A percentile compares a stretch with the other conserved stretches of the same genome.
Conservation (phyloP, 345 rosid species). For the Trapa bicornis region DNA sequence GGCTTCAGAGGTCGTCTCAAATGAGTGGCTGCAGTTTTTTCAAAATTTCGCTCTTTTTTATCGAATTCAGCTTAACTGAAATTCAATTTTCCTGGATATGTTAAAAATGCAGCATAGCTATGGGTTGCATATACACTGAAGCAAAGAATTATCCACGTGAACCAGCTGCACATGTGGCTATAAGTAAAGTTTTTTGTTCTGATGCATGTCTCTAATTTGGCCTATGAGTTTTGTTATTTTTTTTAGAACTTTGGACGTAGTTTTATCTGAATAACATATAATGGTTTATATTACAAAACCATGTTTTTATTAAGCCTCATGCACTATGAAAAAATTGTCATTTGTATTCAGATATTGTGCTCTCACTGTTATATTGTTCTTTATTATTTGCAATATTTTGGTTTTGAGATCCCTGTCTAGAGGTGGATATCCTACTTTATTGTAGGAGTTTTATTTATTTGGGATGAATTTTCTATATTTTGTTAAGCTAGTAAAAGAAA, state of each 20-base stretch:
- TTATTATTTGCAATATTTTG: not conserved
- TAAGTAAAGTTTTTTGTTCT: conserved; percentile 50
- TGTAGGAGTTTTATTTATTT: not conserved
- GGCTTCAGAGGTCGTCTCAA: conserved; percentile 56
- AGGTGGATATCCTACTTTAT: not conserved
- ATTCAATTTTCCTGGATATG: not conserved
- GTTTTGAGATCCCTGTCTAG: not conserved
- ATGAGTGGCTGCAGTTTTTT: conserved; percentile 4
- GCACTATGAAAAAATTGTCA: not conserved
- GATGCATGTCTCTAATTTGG: not conserved
- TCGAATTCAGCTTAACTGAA: not conserved
- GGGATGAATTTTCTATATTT: not conserved
- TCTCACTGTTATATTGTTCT: not conserved
- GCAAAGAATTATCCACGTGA: conserved; percentile 96
- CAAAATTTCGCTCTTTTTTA: not conserved
- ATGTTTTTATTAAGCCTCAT: not conserved
- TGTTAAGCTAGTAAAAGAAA: no score
- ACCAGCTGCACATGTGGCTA: conserved; percentile 99
- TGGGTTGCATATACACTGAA: conserved; percentile 94
- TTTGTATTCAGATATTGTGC: not conserved
- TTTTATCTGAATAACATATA: not conserved
- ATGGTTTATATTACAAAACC: not conserved
- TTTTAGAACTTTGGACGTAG: not conserved
- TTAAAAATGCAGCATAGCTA: conserved; percentile 60
- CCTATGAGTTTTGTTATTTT: not conserved